These are phyloP conservation scores for Stenocarpella maydis DNA, from an alignment of 2,329 filamentous ascomycete genomes.

Conservation along the genomic window DNA sequence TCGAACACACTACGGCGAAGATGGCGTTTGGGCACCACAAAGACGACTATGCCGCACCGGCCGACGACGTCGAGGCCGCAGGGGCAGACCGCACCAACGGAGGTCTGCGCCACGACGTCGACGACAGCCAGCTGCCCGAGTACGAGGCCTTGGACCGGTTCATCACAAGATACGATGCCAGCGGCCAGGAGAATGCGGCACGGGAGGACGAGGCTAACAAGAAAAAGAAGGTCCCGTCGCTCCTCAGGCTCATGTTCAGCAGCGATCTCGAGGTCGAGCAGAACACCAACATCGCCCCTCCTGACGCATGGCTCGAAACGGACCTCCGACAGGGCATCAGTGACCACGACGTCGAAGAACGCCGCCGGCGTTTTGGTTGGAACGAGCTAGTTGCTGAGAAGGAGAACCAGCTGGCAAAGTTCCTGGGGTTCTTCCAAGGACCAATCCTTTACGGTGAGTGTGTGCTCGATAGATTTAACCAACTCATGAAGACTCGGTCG, in stretches of 20 bases:
- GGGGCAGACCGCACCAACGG: slow-evolving; percentile 14
- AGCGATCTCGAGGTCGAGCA: slow-evolving; percentile 48
- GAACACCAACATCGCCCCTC: slow-evolving; percentile 53
- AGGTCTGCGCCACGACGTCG: background rate
- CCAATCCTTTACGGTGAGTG: slow-evolving; percentile 59
- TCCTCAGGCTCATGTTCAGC: slow-evolving; percentile 6
- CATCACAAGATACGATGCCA: slow-evolving; percentile 44
- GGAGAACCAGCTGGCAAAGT: slow-evolving; percentile 74
- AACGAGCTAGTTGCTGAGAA: slow-evolving; percentile 77
- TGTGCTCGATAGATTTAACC: slow-evolving; percentile 39
- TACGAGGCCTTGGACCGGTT: slow-evolving; percentile 46
- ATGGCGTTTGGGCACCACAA: slow-evolving; percentile 31
- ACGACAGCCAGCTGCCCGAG: slow-evolving; percentile 41
- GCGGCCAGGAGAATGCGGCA: slow-evolving; percentile 37
- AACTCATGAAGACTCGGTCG: background rate
- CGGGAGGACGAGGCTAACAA: slow-evolving; percentile 37
- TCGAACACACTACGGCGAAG: background rate
- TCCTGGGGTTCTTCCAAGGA: slow-evolving; percentile 76
- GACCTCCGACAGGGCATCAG: slow-evolving; percentile 70
- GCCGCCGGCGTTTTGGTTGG: slow-evolving; percentile 71
- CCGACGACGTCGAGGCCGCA: slow-evolving; percentile 33
- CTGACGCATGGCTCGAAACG: slow-evolving; percentile 72
- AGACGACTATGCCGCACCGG: background rate
- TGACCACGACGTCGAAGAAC: slow-evolving; percentile 62
- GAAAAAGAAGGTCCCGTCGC: slow-evolving; percentile 40